phyloP scores from a whole-genome alignment of 371 early-diverging fungal species.

The Coemansia sp. region DNA sequence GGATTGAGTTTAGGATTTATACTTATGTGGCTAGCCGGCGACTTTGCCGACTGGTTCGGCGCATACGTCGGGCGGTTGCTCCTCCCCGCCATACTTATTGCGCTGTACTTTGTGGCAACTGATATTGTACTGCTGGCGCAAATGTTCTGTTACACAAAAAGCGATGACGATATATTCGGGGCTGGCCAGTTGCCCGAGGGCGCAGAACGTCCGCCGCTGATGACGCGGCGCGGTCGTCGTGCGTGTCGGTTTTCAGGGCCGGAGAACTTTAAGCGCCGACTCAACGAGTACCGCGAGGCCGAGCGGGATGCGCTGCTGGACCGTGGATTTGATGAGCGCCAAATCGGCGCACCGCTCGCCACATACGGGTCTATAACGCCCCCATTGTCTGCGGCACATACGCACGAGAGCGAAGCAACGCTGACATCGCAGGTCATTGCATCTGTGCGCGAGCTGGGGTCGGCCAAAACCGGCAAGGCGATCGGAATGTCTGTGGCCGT shows the following conservation, averaged over 20 bases:
- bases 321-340: slow-evolving; percentile 13
- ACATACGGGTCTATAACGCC: slow-evolving; percentile 16
- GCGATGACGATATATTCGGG: slow-evolving; percentile 44
- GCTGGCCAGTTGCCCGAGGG: slow-evolving; percentile 42
- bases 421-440: not conserved
- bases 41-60: slow-evolving; percentile 75
- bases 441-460: slow-evolving; percentile 15
- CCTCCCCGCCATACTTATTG: slow-evolving; percentile 63
- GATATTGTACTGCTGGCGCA: slow-evolving; percentile 53
- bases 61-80: slow-evolving; percentile 71
- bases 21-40: slow-evolving; percentile 81
- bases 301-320: slow-evolving; percentile 34
- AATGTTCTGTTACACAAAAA: slow-evolving; percentile 51
- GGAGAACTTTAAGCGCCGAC: slow-evolving; percentile 3
- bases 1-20: slow-evolving; percentile 67
- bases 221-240: slow-evolving; percentile 24
- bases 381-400: not conserved
- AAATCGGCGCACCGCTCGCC: not conserved
- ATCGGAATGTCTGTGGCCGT: slow-evolving; percentile 36
- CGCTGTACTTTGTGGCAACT: slow-evolving; percentile 54
- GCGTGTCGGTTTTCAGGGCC: slow-evolving; percentile 24
- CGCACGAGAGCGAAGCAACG: not conserved
- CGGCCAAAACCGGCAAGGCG: slow-evolving; percentile 26
- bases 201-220: slow-evolving; percentile 37
- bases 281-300: slow-evolving; percentile 33